A percentile compares a stretch with the other conserved stretches of the same genome.
Evolutionary conservation across 495 filamentous ascomycete genomes (phyloP).

Genomic region (Hypoxylon intermedium): DNA sequence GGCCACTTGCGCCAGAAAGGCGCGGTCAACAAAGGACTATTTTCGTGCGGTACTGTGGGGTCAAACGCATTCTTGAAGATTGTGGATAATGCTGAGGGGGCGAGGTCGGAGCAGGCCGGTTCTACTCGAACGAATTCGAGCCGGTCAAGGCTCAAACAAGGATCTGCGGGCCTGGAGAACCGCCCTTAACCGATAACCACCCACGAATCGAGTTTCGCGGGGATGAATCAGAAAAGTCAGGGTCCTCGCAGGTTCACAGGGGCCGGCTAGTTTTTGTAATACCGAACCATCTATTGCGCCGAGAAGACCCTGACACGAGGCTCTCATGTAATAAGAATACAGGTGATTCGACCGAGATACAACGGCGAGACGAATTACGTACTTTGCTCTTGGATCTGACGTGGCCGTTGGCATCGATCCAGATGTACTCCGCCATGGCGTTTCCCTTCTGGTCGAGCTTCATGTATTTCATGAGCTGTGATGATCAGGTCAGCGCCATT

Average conservation of each 20-base stretch:
- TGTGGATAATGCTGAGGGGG: slow-evolving; percentile 24
- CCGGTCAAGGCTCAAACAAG: slow-evolving; percentile 17
- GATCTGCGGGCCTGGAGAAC: slow-evolving; percentile 25
- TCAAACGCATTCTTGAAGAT: slow-evolving; percentile 22
- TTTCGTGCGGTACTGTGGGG: slow-evolving; percentile 13
- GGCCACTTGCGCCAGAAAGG: slow-evolving; percentile 24
- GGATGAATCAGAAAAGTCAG: slow-evolving; percentile 15
- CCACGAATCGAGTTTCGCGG: slow-evolving; percentile 31
- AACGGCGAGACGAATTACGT: slow-evolving; percentile 61
- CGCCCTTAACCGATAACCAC: slow-evolving; percentile 5
- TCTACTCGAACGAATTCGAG: slow-evolving; percentile 34
- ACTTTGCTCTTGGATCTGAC: slow-evolving; percentile 46
- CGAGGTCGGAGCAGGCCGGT: slow-evolving; percentile 41
- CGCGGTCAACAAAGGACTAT: slow-evolving; percentile 22
- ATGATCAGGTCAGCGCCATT: slow-evolving; percentile 31
- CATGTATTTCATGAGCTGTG: slow-evolving; percentile 89
- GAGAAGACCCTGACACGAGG: slow-evolving; percentile 29
- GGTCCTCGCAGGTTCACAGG: slow-evolving; percentile 8
- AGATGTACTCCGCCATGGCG: slow-evolving; percentile 95
- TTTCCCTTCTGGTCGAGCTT: slow-evolving; percentile 84
- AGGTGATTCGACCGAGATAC: slow-evolving; percentile 43
- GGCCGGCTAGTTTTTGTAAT: slow-evolving; percentile 3
- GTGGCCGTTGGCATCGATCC: slow-evolving; percentile 72
- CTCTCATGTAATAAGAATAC: slow-evolving; percentile 40
- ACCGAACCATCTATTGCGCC: not conserved